Evolutionary conservation across 352 stramenopile genomes (phyloP), one percentile per base, ranked within the genome.

Genomic region (Phytopythium aichiense): DNA sequence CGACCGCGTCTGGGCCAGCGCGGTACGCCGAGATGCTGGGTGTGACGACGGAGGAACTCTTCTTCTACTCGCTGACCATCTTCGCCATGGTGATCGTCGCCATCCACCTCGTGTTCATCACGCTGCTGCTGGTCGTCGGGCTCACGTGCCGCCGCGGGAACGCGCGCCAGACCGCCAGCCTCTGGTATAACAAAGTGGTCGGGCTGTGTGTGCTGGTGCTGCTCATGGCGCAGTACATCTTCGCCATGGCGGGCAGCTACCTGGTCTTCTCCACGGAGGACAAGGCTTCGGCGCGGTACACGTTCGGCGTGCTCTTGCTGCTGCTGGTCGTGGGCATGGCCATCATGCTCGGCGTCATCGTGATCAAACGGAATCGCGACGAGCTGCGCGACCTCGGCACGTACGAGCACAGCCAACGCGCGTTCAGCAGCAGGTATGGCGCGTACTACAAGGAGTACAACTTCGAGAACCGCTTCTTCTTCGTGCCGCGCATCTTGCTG

Each of bases 361-460:
- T 94, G 42, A 74, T 95, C 55, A 71, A 69, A 4, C 71, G 76
- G 33, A 90, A 95, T 49, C 68, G 58, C 4, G 67, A 88, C 22
- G 84, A 96, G 45, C 76, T 94, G 25, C 69, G 77, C 30, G 87
- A 96, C 57, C 54, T 95, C 18, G 85, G 85, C 11, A 88, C 85
- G 5, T 79, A 78, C 53, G 83, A 88, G 58, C 85, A 96, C 60
- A 79, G 91, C 56, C 74, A 94, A 42, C 84, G 83, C 0, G 65
- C 81, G 20, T 92, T 94, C 65, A 90, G 80, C 28, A 74, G 66
- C 63, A 92, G 91, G 73, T 96, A 94, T 73, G 83, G 87, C 55
- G 76, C 81, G 20, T 93, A 92, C 74, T 96, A 94, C 56, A 86
- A 94, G 58, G 85, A 94, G 77, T 94, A 92, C 79, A 94, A 93